These are phyloP conservation scores for Ehretia macrophylla DNA, from an alignment of 257 asterid species.

Conservation along the genomic window DNA sequence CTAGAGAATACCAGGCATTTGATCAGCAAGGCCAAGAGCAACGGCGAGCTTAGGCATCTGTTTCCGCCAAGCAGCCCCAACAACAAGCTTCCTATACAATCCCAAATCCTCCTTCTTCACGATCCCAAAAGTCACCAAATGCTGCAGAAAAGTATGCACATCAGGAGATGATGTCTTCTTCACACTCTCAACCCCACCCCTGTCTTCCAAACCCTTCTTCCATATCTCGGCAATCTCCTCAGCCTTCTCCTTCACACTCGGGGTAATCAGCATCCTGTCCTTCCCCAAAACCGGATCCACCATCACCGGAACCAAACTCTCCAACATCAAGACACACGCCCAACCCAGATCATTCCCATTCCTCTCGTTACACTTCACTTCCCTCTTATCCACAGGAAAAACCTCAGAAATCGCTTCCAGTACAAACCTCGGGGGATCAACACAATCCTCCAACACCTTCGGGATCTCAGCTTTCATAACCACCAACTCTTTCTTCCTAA, in stretches of 20 bases:
- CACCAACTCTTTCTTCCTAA: slow-evolving; percentile 83
- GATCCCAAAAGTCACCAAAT: slow-evolving; percentile 93
- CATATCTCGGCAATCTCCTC: slow-evolving; percentile 88
- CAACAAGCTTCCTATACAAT: slow-evolving; percentile 95
- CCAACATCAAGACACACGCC: slow-evolving; percentile 96
- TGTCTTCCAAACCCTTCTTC: slow-evolving; percentile 98
- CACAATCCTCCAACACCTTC: slow-evolving; percentile 59
- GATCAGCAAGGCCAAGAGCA: slow-evolving; percentile 80
- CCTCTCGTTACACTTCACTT: slow-evolving; percentile 12
- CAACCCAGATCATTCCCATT: slow-evolving; percentile 75
- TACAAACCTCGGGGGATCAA: slow-evolving; percentile 93
- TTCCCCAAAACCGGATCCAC: slow-evolving; percentile 91
- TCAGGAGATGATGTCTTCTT: slow-evolving; percentile 60
- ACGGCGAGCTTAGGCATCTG: slow-evolving; percentile 99
- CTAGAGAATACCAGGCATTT: slow-evolving; percentile 79
- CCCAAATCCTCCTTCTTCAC: slow-evolving; percentile 79
- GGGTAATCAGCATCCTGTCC: slow-evolving; percentile 94
- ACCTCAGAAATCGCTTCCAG: slow-evolving; percentile 91
- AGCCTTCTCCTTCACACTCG: slow-evolving; percentile 70
- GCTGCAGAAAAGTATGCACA: slow-evolving; percentile 96
- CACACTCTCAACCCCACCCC: slow-evolving; percentile 95
- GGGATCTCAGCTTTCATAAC: slow-evolving; percentile 54
- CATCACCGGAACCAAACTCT: slow-evolving; percentile 90
- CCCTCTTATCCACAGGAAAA: slow-evolving; percentile 63
- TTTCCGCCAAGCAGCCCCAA: slow-evolving; percentile 98